Evolutionary conservation across 192 early-diverging fungal genomes (phyloP).

Genomic region (Coemansia sp.): DNA sequence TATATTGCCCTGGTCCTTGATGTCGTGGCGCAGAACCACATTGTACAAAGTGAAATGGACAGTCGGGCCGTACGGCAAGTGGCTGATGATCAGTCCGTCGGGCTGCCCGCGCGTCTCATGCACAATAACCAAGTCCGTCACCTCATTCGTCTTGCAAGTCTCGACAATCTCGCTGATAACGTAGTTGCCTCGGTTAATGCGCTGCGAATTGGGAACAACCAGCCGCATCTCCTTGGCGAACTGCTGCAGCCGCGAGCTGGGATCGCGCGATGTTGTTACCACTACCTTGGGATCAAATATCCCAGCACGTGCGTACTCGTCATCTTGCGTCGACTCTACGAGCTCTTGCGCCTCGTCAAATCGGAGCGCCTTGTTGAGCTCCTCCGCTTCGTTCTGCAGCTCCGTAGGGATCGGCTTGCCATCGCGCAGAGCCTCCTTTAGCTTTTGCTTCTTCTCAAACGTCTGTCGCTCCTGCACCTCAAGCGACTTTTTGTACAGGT

Average conservation of each 20-base stretch:
- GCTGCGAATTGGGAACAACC: slow-evolving; percentile 94
- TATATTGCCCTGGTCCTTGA: slow-evolving; percentile 94
- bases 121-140: slow-evolving; percentile 94
- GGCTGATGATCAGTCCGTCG: slow-evolving; percentile 93
- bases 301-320: slow-evolving; percentile 96
- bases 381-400: slow-evolving; percentile 75
- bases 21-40: slow-evolving; percentile 97
- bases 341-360: slow-evolving; percentile 86
- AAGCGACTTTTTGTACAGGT: slow-evolving; percentile 95
- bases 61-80: slow-evolving; percentile 98
- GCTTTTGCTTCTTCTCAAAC: slow-evolving; percentile 91
- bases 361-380: slow-evolving; percentile 76
- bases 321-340: slow-evolving; percentile 86
- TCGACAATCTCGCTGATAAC: slow-evolving; percentile 96
- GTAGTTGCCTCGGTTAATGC: slow-evolving; percentile 97
- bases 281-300: slow-evolving; percentile 94
- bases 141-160: slow-evolving; percentile 91
- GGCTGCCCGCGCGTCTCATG: slow-evolving; percentile 96
- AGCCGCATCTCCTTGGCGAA: slow-evolving; percentile 98
- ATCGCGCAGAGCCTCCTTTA: slow-evolving; percentile 91
- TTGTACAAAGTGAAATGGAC: slow-evolving; percentile 98
- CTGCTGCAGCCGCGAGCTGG: slow-evolving; percentile 88
- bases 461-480: slow-evolving; percentile 92
- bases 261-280: slow-evolving; percentile 96
- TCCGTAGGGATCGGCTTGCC: slow-evolving; percentile 90